These are phyloP conservation scores for Fusarium oligoseptatum DNA, from an alignment of 2,329 filamentous ascomycete species.

Conservation along the genomic window DNA sequence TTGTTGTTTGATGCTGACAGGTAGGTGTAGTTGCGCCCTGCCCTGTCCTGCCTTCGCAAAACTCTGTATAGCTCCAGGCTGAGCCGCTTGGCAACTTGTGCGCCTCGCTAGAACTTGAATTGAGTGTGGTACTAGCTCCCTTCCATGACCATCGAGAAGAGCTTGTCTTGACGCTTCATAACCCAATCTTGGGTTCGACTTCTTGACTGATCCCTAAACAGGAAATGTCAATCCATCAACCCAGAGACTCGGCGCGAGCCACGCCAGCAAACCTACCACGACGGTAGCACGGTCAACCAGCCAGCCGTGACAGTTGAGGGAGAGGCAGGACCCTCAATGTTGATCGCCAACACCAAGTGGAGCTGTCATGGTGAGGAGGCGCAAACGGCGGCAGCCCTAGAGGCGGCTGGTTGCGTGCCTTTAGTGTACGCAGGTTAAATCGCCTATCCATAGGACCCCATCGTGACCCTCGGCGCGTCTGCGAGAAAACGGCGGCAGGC, in stretches of 20 bases:
- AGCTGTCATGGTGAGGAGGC: slow-evolving; percentile 44
- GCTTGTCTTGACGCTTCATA: background rate
- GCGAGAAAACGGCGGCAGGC: slow-evolving; percentile 25
- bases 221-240: slow-evolving; percentile 15
- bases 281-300: slow-evolving; percentile 11
- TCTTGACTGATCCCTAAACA: slow-evolving; percentile 22
- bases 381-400: slow-evolving; percentile 46
- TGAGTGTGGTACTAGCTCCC: slow-evolving; percentile 3
- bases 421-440: slow-evolving; percentile 34
- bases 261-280: slow-evolving; percentile 20
- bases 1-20: background rate
- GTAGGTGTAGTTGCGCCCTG: background rate
- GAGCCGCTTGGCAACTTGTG: background rate
- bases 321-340: slow-evolving; percentile 35
- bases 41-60: background rate
- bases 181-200: slow-evolving; percentile 20
- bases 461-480: slow-evolving; percentile 19
- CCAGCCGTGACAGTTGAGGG: slow-evolving; percentile 28
- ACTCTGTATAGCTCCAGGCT: background rate
- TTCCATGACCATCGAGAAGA: background rate
- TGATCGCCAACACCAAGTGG: slow-evolving; percentile 43
- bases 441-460: slow-evolving; percentile 11
- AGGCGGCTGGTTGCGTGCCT: slow-evolving; percentile 36
- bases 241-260: slow-evolving; percentile 12
- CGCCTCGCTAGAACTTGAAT: background rate